Base-by-base conservation (phyloP, 1,284 basidiomycete genomes). In the Marasmius oreades region DNA sequence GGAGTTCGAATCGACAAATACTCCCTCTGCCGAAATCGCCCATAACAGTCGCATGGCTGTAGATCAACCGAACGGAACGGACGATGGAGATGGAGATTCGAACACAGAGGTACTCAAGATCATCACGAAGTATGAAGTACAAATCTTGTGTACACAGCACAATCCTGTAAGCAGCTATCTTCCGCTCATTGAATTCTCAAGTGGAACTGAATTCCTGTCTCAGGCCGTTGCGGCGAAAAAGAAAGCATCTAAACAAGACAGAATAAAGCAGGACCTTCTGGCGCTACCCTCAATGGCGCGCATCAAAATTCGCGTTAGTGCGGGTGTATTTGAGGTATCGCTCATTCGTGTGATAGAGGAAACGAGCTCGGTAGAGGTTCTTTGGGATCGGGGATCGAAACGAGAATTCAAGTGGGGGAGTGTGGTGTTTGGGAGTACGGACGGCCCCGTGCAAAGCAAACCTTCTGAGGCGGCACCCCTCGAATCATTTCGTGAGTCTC, bases 301-400 rank as follows among this genome's bases (percentile, higher is more conserved):
- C 16, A 86, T 95, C 76, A 91, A 92, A 71, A 79, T 95, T 61
- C 88, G 90, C 51, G 82, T 86, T 45, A 85, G 80, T 62, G 79
- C 88, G 11, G 91, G 90, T 3, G 84, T 88, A 12, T 93, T 90
- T 65, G 90, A 93, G 68, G 90, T 93, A 2, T 85, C 84, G 8
- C 73, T 93, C 39, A 66, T 91, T 11, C 77, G 83, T 51, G 84
- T 91, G 18, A 73, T 88, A 39, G 86, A 90, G 60, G 85, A 85
- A 58, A 79, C 76, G 1, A 75, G 80, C 52, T 83, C 82, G 10
- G 84, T 93, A 0, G 85, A 90, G 64, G 90, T 94, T n/a, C 68
- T 89, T 1, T 92, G 90, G 88, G 89, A 90, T 64, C 77, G 82
- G 31, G 86, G 73, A 28, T 61, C 81, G 37, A 86, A 82, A 69